Percentiles rank a stretch among this genome's conserved stretches.
Conservation (phyloP, 2,329 filamentous ascomycete species). For the Neofusicoccum umdonicola region DNA sequence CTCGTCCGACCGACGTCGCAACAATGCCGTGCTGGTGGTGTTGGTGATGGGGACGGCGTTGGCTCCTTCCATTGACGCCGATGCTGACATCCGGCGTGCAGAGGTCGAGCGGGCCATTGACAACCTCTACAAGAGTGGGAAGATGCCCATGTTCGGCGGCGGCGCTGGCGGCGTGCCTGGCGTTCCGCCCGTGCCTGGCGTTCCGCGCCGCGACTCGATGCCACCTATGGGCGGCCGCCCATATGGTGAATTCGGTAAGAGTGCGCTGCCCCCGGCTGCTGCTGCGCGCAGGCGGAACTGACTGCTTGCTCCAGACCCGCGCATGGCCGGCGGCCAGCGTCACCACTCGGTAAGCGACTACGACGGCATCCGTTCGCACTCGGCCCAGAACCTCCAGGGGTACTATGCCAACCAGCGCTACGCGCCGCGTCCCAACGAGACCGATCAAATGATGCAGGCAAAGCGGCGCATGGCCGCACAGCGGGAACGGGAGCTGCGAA, state of each 20-base stretch:
- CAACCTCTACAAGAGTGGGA: conserved; percentile 94
- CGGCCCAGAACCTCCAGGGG: conserved; percentile 78
- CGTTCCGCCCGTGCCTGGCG: conserved; percentile 6
- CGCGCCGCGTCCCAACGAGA: conserved; percentile 82
- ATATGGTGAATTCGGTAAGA: conserved; percentile 34
- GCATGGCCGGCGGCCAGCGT: conserved; percentile 65
- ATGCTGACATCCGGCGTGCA: conserved; percentile 37
- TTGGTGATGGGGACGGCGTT: not conserved
- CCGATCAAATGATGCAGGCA: conserved; percentile 97
- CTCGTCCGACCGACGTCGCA: not conserved
- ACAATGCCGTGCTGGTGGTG: not conserved
- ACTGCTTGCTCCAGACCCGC: conserved; percentile 59
- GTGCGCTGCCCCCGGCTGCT: conserved; percentile 10
- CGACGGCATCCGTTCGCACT: conserved; percentile 71
- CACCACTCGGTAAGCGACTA: conserved; percentile 85
- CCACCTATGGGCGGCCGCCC: conserved; percentile 57
- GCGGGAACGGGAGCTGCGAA: conserved; percentile 97
- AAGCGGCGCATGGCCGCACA: conserved; percentile 99
- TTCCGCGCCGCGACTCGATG: conserved; percentile 74
- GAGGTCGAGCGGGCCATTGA: conserved; percentile 96
- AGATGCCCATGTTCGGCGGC: conserved; percentile 53
- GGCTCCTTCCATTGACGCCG: not conserved
- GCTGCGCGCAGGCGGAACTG: conserved; percentile 13
- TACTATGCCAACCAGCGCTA: conserved; percentile 94
- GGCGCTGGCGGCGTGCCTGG: not conserved